Conservation (phyloP, 345 rosid species). For the Schrenkiella parvula region DNA sequence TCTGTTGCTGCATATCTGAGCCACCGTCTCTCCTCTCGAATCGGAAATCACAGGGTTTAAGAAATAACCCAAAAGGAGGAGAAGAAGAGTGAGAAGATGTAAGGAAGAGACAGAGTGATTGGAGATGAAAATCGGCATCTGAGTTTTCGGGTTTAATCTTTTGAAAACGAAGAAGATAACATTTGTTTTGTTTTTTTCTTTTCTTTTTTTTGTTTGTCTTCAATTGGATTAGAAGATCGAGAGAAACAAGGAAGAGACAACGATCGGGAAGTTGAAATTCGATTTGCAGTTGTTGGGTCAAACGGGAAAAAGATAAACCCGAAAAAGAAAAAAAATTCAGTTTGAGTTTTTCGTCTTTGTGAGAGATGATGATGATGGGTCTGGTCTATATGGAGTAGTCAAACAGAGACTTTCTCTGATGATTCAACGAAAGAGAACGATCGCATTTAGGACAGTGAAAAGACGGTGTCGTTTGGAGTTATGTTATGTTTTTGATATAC, state of each 20-base stretch:
- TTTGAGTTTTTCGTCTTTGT: neutral
- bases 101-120: neutral
- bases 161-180: neutral
- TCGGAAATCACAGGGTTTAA: conserved; percentile 46
- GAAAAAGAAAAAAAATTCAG: neutral
- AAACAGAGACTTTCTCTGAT: conserved; percentile 12
- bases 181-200: neutral
- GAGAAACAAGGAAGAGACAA: neutral
- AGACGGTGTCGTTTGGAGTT: conserved; percentile 10
- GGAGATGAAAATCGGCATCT: conserved; percentile 11
- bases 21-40: conserved; percentile 61
- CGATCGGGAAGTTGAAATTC: neutral
- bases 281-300: conserved; percentile 22
- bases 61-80: conserved; percentile 19
- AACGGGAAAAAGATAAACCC: neutral
- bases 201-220: neutral
- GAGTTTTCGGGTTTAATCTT: conserved; percentile 6
- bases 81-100: neutral
- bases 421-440: conserved; percentile 7
- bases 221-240: neutral
- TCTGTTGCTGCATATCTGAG: conserved; percentile 57
- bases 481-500: neutral
- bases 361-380: neutral
- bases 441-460: neutral
- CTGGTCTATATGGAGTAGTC: conserved; percentile 16